Evolutionary conservation across 2,329 filamentous ascomycete genomes (phyloP).

Genomic region (Fusarium sp.): DNA sequence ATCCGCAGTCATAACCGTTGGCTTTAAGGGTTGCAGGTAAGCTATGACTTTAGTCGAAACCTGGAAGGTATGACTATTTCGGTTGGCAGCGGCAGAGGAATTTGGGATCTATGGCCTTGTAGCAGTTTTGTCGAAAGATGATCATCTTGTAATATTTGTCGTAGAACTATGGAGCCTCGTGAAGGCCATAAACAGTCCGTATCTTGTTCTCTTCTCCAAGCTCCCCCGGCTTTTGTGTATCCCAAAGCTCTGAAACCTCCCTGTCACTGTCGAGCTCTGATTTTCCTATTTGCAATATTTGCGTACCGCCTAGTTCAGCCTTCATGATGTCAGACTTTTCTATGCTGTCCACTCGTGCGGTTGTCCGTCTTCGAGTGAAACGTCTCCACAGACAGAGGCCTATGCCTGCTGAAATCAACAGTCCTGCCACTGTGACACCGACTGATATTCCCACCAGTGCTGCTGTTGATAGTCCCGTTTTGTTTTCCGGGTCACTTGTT

Average conservation of each 20-base stretch:
- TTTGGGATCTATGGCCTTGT: too few relatives aligned
- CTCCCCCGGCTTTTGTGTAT: conserved; percentile 3
- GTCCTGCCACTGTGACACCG: background rate
- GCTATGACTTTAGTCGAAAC: too few relatives aligned
- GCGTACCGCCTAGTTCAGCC: background rate
- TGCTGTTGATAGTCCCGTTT: background rate
- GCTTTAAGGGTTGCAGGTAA: too few relatives aligned
- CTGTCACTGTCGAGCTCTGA: background rate
- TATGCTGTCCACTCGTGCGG: background rate
- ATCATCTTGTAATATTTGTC: too few relatives aligned
- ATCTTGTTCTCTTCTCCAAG: conserved; percentile 10
- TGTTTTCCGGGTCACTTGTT: rapidly evolving
- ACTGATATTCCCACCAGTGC: conserved; percentile 11
- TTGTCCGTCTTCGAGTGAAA: background rate
- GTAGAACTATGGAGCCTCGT: conserved; percentile 5
- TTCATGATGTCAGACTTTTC: background rate
- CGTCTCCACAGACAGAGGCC: background rate
- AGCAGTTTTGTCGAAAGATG: too few relatives aligned
- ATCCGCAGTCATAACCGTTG: too few relatives aligned
- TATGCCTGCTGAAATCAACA: background rate
- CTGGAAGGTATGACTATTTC: too few relatives aligned
- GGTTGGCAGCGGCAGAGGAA: too few relatives aligned
- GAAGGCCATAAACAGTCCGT: background rate
- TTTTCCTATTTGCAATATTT: background rate
- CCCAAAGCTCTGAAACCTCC: background rate